Conservation (phyloP, 768 basidiomycete genomes). For the Lactarius sp. region DNA sequence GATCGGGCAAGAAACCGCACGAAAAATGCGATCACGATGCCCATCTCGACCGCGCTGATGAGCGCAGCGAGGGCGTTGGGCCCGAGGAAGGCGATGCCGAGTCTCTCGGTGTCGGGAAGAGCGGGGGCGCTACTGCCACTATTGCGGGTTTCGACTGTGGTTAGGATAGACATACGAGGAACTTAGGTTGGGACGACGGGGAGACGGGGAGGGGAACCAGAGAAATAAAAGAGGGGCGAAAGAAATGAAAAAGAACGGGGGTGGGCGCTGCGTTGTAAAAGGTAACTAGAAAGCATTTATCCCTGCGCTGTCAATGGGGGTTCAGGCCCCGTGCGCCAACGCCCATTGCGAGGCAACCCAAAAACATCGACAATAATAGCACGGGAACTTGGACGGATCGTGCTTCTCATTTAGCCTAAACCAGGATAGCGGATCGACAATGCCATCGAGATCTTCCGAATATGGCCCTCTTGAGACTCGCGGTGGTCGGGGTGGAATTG, state of each 20-base stretch:
- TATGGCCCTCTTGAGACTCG: no score
- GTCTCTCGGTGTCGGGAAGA: neutral
- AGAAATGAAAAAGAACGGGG: no score
- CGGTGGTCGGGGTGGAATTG: no score
- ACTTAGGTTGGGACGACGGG: neutral
- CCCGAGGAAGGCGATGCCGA: slow-evolving; percentile 25
- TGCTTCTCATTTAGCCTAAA: neutral
- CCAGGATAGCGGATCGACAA: neutral
- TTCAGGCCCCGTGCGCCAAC: no score
- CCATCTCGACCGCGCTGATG: slow-evolving; percentile 28
- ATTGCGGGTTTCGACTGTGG: neutral
- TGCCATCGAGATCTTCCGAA: no score
- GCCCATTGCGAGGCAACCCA: no score
- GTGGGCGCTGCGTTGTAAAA: no score
- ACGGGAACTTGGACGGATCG: no score
- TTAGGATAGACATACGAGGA: neutral
- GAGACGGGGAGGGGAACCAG: neutral
- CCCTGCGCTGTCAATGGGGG: no score
- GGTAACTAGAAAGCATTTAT: no score
- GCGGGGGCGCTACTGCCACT: neutral
- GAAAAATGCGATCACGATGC: slow-evolving; percentile 28
- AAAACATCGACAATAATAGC: no score
- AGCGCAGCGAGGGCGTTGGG: slow-evolving; percentile 24
- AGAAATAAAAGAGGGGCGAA: no score
- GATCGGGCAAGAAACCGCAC: slow-evolving; percentile 27